Evolutionary conservation across 306 rosid genomes (phyloP).

Genomic region (Rosa multiflora): DNA sequence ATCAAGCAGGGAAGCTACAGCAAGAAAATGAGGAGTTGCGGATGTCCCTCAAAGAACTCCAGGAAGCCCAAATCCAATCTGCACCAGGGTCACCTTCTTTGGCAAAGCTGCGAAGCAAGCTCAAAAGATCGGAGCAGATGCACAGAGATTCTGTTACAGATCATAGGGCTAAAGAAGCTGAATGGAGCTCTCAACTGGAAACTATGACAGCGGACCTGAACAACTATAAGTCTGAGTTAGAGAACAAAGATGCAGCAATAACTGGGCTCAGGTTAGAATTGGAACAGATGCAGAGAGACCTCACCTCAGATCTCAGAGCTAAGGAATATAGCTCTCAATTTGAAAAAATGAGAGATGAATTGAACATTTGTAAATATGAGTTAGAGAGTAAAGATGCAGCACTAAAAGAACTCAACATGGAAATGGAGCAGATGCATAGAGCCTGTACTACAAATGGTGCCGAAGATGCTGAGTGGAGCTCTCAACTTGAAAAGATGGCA

Average conservation of each 20-base stretch:
- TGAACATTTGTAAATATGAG: slow-evolving; percentile 13
- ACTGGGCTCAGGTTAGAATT: slow-evolving; percentile 20
- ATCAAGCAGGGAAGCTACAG: slow-evolving; percentile 54
- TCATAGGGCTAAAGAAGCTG: slow-evolving; percentile 60
- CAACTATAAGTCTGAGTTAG: slow-evolving; percentile 4
- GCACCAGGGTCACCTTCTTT: slow-evolving; percentile 63
- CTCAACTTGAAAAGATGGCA: slow-evolving; percentile 17
- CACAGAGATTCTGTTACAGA: slow-evolving; percentile 49
- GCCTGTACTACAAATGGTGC: neutral
- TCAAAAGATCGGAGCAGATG: slow-evolving; percentile 51
- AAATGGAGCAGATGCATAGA: slow-evolving; percentile 15
- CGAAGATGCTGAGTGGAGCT: slow-evolving; percentile 12
- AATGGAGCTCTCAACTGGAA: slow-evolving; percentile 44
- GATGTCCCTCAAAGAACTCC: slow-evolving; percentile 58
- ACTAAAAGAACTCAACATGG: slow-evolving; percentile 13
- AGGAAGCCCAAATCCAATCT: slow-evolving; percentile 74
- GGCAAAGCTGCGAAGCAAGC: slow-evolving; percentile 58
- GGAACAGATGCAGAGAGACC: slow-evolving; percentile 22
- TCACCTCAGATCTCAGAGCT: neutral
- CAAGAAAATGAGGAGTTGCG: slow-evolving; percentile 62
- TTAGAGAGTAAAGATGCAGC: slow-evolving; percentile 22
- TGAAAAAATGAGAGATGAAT: slow-evolving; percentile 10
- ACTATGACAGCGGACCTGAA: slow-evolving; percentile 25
- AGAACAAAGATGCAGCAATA: slow-evolving; percentile 20
- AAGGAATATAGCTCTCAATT: slow-evolving; percentile 14